Conservation (phyloP, 2,329 filamentous ascomycete species). For the Cladosporium velox region DNA sequence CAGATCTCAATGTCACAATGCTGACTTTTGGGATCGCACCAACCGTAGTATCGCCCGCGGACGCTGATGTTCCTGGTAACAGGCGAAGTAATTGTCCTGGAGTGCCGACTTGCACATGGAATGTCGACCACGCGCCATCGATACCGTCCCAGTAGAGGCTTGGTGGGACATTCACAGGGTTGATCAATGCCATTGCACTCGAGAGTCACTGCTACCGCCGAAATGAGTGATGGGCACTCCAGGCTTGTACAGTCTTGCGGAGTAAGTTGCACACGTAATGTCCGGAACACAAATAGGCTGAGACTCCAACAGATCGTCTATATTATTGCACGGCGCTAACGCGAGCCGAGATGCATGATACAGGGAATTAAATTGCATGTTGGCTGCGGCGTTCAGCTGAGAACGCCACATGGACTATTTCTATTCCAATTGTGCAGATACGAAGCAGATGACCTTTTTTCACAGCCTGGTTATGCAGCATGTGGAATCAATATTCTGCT, state of each 20-base stretch:
- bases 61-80: conserved; percentile 29
- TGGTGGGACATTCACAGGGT: conserved; percentile 5
- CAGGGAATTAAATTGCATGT: not conserved
- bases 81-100: conserved; percentile 38
- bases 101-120: conserved; percentile 43
- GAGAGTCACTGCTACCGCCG: not conserved
- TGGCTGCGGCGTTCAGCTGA: not conserved
- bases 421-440: not conserved
- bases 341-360: not conserved
- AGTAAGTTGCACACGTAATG: not conserved
- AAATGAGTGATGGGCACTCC: not conserved
- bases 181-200: not conserved
- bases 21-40: not conserved
- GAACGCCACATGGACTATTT: not conserved
- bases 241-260: not conserved
- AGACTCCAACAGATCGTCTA: not conserved
- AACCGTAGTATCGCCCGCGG: conserved; percentile 22
- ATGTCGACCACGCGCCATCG: conserved; percentile 47
- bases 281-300: not conserved
- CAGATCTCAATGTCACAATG: not conserved
- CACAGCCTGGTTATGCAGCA: not conserved
- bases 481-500: not conserved
- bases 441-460: not conserved
- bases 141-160: conserved; percentile 39
- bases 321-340: not conserved